phyloP scores from a whole-genome alignment of 768 basidiomycete species.

The Chiua virens region DNA sequence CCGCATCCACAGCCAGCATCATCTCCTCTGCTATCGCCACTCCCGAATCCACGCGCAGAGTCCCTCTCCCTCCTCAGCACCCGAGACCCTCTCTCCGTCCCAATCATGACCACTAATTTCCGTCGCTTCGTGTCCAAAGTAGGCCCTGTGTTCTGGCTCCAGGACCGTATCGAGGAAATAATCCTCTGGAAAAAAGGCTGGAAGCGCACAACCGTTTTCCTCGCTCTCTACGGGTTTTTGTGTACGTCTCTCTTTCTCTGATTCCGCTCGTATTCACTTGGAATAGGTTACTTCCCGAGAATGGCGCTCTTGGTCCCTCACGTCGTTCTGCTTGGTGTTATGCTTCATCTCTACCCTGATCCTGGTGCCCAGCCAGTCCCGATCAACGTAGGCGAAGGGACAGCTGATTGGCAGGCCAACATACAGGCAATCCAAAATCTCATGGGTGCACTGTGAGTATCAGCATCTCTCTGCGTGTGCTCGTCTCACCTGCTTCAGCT shows the following conservation, averaged over 20 bases:
- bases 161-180: constrained; percentile 85
- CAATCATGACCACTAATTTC: constrained; percentile 63
- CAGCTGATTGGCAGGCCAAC: constrained; percentile 82
- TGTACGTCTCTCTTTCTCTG: constrained; percentile 50
- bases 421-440: constrained; percentile 89
- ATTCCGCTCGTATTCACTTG: neutral
- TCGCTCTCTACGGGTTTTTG: constrained; percentile 73
- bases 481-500: constrained; percentile 36
- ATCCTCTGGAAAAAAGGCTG: constrained; percentile 79
- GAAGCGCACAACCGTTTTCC: constrained; percentile 72
- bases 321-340: constrained; percentile 54
- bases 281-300: constrained; percentile 73
- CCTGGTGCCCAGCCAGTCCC: constrained; percentile 34
- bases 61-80: constrained; percentile 45
- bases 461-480: neutral
- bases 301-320: constrained; percentile 72
- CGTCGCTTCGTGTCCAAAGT: constrained; percentile 73
- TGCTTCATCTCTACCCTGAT: constrained; percentile 63
- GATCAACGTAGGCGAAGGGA: constrained; percentile 53
- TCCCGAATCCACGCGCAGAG: constrained; percentile 18
- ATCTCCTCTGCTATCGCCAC: constrained; percentile 22
- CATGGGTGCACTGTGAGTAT: constrained; percentile 77
- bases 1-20: constrained; percentile 8
- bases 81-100: constrained; percentile 72
- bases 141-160: constrained; percentile 86